These are phyloP conservation scores for Apiospora phragmitis DNA, from an alignment of 2,329 filamentous ascomycete genomes.

Conservation along the genomic window DNA sequence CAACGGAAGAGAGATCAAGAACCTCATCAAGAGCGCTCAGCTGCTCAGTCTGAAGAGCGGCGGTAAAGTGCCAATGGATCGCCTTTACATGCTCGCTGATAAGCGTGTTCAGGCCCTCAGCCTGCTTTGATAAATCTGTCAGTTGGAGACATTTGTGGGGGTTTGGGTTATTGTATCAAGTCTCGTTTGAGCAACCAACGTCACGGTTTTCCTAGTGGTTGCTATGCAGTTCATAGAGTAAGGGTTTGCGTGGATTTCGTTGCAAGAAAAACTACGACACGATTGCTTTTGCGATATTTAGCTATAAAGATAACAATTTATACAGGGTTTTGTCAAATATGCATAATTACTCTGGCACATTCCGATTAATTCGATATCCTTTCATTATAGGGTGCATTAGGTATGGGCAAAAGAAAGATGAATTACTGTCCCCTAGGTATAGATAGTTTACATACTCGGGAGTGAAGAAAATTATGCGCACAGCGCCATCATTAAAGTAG, in stretches of 20 bases:
- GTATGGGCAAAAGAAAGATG: background rate
- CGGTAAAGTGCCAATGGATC: conserved; percentile 29
- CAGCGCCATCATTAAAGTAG: background rate
- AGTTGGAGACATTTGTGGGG: background rate
- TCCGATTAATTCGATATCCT: background rate
- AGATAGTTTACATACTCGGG: background rate
- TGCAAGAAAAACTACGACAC: background rate
- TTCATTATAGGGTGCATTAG: background rate
- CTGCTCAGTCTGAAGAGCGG: conserved; percentile 34
- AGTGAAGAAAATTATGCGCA: background rate
- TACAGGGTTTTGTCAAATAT: background rate
- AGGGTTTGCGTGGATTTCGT: no score
- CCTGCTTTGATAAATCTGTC: background rate
- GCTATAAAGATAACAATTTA: no score
- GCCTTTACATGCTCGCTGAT: conserved; percentile 33
- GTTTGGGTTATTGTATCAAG: background rate
- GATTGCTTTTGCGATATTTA: background rate
- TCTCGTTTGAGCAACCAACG: background rate
- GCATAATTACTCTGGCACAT: background rate
- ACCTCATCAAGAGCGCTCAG: conserved; percentile 34
- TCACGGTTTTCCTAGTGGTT: no score
- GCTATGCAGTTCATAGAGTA: no score
- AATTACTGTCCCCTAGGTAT: background rate
- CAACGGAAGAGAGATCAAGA: conserved; percentile 36
- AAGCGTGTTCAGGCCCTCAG: conserved; percentile 27